Evolutionary conservation across 345 rosid genomes (phyloP).

Genomic region (Dimocarpus longan): DNA sequence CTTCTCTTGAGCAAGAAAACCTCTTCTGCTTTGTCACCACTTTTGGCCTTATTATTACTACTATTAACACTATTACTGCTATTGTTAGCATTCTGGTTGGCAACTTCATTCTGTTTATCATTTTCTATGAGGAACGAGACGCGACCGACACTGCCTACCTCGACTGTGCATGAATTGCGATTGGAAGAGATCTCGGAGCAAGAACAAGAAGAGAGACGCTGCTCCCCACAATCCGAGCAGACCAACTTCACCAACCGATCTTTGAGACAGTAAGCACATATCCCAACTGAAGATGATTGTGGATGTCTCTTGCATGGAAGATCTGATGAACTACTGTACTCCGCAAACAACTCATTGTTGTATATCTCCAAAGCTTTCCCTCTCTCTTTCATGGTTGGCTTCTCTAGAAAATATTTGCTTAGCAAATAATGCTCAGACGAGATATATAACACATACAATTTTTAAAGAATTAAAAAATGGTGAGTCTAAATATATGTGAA

Average conservation of each 20-base stretch:
- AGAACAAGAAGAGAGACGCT: slow-evolving; percentile 88
- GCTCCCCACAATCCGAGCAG: slow-evolving; percentile 95
- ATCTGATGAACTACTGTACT: slow-evolving; percentile 53
- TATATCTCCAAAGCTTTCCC: slow-evolving; percentile 74
- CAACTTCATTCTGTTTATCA: slow-evolving; percentile 41
- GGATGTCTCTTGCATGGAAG: slow-evolving; percentile 91
- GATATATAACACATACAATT: slow-evolving; percentile 15
- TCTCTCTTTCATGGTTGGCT: slow-evolving; percentile 69
- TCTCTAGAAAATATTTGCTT: not conserved
- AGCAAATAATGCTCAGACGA: not conserved
- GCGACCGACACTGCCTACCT: slow-evolving; percentile 70
- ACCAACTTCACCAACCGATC: slow-evolving; percentile 86
- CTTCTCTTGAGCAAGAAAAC: slow-evolving; percentile 73
- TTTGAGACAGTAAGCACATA: slow-evolving; percentile 82
- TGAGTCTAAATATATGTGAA: slow-evolving; percentile 7
- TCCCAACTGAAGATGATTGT: slow-evolving; percentile 64
- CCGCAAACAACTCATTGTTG: slow-evolving; percentile 39
- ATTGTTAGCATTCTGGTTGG: slow-evolving; percentile 35
- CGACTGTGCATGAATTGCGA: slow-evolving; percentile 60
- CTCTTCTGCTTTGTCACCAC: slow-evolving; percentile 45
- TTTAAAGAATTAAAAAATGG: slow-evolving; percentile 11
- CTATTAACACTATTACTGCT: not conserved
- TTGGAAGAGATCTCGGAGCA: slow-evolving; percentile 81
- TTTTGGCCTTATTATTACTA: not conserved
- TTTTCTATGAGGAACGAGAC: slow-evolving; percentile 85